Conservation (phyloP, 225 moss, liverwort and hornwort species). For the Lunularia cruciata region DNA sequence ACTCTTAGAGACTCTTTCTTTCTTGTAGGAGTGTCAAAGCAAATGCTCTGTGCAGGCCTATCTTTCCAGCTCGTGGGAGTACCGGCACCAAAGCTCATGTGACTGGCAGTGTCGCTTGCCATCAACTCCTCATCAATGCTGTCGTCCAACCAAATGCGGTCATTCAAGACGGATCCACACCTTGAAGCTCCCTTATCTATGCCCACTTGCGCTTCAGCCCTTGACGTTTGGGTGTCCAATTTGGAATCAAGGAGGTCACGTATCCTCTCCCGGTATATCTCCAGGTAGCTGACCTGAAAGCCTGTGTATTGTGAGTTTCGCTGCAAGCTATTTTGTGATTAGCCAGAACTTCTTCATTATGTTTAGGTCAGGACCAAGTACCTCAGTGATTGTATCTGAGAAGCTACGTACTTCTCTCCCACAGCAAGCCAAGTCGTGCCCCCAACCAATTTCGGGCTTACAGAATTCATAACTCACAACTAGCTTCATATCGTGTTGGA, state of each 20-base stretch:
- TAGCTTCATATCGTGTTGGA: too few relatives aligned
- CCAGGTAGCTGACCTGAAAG: constrained; percentile 78
- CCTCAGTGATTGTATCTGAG: too few relatives aligned
- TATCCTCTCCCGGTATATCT: constrained; percentile 72
- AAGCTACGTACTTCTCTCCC: too few relatives aligned
- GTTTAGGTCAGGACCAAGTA: too few relatives aligned
- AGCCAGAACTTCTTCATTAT: too few relatives aligned
- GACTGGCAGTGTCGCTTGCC: constrained; percentile 31
- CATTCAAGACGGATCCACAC: constrained; percentile 29
- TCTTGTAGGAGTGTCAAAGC: constrained; percentile 27
- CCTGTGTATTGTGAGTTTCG: too few relatives aligned
- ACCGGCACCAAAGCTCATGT: constrained; percentile 26
- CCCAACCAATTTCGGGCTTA: too few relatives aligned
- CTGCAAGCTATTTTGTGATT: too few relatives aligned
- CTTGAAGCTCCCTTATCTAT: background rate
- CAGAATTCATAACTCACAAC: too few relatives aligned
- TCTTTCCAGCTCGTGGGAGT: constrained; percentile 35
- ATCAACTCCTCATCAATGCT: constrained; percentile 26
- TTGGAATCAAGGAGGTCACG: constrained; percentile 61
- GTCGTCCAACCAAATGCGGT: constrained; percentile 25
- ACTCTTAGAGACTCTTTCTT: constrained; percentile 57
- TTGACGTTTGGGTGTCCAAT: constrained; percentile 38
- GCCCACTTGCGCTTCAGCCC: constrained; percentile 21
- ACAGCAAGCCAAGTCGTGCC: too few relatives aligned
- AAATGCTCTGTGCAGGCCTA: constrained; percentile 47